Base-by-base conservation (phyloP, 2,329 filamentous ascomycete species). In the Uncinocarpus reesii region DNA sequence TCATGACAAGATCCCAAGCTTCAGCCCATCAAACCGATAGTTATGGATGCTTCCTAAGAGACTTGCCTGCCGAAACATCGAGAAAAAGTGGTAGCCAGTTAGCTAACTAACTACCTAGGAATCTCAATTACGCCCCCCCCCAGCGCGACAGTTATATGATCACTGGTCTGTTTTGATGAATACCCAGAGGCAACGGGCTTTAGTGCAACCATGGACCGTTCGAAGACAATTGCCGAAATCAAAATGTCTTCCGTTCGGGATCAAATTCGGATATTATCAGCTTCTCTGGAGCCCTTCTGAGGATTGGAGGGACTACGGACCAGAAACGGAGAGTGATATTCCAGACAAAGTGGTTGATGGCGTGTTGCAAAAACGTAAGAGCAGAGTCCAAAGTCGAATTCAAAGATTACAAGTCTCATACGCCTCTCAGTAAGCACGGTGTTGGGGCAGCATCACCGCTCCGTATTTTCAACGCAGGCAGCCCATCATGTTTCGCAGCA, bases 401-500 rank as follows among this genome's bases (percentile, higher is more conserved):
- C 26, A 26, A 4, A 8, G 7, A n/a, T 37, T 32, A 10, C n/a
- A 2, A 32, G 38, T 31, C 48, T 47, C 10, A 20, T 41, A n/a
- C 18, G n/a, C 1, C 3, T n/a, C 18, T 38, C 48, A 75, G 75
- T 76, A 15, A 77, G 77, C 52, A 65, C 67, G 28, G 65, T 68
- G 31, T 60, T 76, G 47, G 72, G 71, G 50, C 69, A 74, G 35
- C 75, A 78, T 59, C 72, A 71, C 53, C 73, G 72, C 41, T 63
- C 70, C 48, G 71, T 74, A 34, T 78, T 76, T 62, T 72, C 72
- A 38, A 68, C 69, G 0, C 72, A 77, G 55, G 74, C 75, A 32
- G 71, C 73, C 45, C 71, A 76, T 42, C 73, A 77, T 62, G 67
- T 77, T 44, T 73, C 74, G 16, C 71, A 75, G 52, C 74, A 78